Percentiles rank a stretch among this genome's conserved stretches.
phyloP scores from a whole-genome alignment of 164 flowering plant species.

The Stephania yunnanensis region DNA sequence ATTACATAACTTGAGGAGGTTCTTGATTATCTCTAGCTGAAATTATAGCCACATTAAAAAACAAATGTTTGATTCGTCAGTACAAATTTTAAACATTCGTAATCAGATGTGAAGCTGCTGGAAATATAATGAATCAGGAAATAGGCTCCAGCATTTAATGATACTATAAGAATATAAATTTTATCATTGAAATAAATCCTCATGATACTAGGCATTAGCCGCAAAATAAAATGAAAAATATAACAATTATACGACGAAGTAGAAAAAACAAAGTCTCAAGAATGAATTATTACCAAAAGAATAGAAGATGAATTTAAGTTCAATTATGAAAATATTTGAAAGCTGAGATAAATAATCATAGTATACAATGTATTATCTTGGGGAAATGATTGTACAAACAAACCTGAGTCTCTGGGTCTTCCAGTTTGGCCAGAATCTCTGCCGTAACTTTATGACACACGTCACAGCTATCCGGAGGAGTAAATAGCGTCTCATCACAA shows the following conservation, averaged over 20 bases:
- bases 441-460: conserved; percentile 59
- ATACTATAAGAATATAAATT: no score
- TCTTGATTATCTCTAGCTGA: conserved; percentile 69
- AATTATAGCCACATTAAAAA: conserved; percentile 5
- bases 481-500: conserved; percentile 31
- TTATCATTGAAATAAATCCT: neutral
- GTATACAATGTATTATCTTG: neutral
- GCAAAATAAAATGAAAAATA: neutral
- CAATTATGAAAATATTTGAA: neutral
- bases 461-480: conserved; percentile 45
- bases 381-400: conserved; percentile 1
- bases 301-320: neutral
- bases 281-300: neutral
- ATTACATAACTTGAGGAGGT: conserved; percentile 68
- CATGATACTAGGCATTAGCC: neutral
- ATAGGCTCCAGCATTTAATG: neutral
- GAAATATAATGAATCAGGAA: neutral
- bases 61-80: neutral
- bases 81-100: neutral
- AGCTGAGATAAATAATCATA: neutral
- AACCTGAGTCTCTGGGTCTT: conserved; percentile 97
- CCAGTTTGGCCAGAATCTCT: conserved; percentile 51
- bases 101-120: neutral
- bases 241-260: no score
- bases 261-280: neutral